These are phyloP conservation scores for Beta vulgaris DNA, from an alignment of 148 eudicot species.

Conservation along the genomic window DNA sequence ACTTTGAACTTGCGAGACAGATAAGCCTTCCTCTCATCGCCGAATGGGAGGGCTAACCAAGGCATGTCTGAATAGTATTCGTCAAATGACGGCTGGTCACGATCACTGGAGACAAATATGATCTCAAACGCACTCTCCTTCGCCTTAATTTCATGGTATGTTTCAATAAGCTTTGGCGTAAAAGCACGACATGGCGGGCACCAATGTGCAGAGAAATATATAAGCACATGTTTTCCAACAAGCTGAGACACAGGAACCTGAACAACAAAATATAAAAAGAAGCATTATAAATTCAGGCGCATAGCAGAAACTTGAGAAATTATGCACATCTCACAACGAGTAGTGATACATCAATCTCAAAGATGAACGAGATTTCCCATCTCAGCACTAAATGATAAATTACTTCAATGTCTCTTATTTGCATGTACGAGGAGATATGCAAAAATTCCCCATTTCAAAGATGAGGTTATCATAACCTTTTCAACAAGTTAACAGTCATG, in stretches of 20 bases:
- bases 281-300: neutral
- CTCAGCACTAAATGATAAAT: too few relatives aligned
- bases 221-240: conserved; percentile 51
- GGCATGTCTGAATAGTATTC: conserved; percentile 51
- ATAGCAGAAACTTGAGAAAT: neutral
- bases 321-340: neutral
- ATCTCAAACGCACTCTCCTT: conserved; percentile 48
- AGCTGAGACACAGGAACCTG: conserved; percentile 57
- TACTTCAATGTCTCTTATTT: too few relatives aligned
- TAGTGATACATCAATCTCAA: too few relatives aligned
- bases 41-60: conserved; percentile 61
- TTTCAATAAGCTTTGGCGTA: conserved; percentile 45
- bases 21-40: conserved; percentile 42
- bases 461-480: too few relatives aligned
- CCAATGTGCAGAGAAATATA: conserved; percentile 67
- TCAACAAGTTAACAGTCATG: too few relatives aligned
- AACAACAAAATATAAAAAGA: neutral
- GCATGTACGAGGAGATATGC: too few relatives aligned
- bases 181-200: conserved; percentile 61
- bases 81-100: conserved; percentile 39
- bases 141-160: conserved; percentile 50
- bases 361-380: too few relatives aligned
- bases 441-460: too few relatives aligned
- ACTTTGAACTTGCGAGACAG: conserved; percentile 44
- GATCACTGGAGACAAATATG: conserved; percentile 50